Base-by-base conservation (phyloP, 1,284 basidiomycete species). In the Meira miltonrushii region DNA sequence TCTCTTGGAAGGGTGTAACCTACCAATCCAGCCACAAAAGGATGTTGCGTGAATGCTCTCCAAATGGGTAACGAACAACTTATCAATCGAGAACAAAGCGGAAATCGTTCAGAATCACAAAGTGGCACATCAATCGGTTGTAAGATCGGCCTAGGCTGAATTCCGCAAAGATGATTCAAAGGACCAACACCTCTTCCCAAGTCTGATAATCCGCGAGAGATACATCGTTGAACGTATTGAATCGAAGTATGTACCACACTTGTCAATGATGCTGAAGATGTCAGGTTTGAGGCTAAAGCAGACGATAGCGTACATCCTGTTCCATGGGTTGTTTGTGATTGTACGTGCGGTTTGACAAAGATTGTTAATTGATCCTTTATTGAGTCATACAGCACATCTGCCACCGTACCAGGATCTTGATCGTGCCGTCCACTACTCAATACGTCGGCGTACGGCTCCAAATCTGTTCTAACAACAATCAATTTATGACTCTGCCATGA, bases 301-400 rank as follows among this genome's bases (percentile, higher is more conserved):
- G 92, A 87, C 41, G 87, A 88, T 9, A 96, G 82, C 0, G 93
- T 96, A 77, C 92, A 97, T 1, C 93, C 93, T 0, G 93, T 96
- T 0, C 93, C 93, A 74, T 96, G 93, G 0, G 92, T 76, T 2
- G 68, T 66, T 2, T 37, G 55, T 0, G 71, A 62, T 6, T 49
- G 46, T 2, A 75, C 47, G 13, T 61, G 53, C 2, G 69, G 67
- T 39, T 69, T 69, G 56, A 75, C 50, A 49, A 74, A 74, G 13
- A 77, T 39, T 17, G 65, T 62, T 39, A 57, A 57, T 7, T 39
- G 39, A 7, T 39, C 38, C 7, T 43, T 21, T 13, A 13, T 23
- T 6, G 39, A 11, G 33, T 68, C 65, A 23, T 93, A 81, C 21
- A 86, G 84, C 19, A 87, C 82, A 61, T 88, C 89, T 15, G 91